Evolutionary conservation across 2,329 filamentous ascomycete species (phyloP).

Genomic region (Neoscytalidium dimidiatum): DNA sequence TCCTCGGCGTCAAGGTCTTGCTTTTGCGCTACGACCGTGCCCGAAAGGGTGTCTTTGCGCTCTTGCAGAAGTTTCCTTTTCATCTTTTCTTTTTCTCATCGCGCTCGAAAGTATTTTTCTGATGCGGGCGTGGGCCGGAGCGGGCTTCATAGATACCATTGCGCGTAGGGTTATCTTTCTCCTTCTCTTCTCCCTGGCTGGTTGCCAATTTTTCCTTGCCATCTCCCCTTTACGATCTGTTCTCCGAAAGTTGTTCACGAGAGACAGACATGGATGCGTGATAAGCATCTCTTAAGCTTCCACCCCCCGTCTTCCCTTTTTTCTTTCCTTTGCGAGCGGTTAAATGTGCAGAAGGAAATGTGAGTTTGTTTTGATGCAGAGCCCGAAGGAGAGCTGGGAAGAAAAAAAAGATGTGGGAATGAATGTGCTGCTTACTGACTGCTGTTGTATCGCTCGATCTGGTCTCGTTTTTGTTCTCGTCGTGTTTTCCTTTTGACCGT

Average conservation of each 20-base stretch:
- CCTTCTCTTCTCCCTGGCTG: neutral
- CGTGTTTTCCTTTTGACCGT: neutral
- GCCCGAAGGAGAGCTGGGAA: neutral
- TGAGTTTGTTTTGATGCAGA: neutral
- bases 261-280: constrained; percentile 5
- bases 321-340: neutral
- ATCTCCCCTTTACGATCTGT: neutral
- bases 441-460: neutral
- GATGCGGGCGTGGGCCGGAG: constrained; percentile 10
- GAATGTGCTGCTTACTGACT: neutral
- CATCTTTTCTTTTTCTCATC: neutral
- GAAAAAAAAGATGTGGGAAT: neutral
- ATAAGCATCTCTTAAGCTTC: neutral
- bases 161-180: constrained; percentile 15
- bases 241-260: neutral
- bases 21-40: neutral
- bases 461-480: neutral
- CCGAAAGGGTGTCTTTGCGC: neutral
- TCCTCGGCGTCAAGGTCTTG: neutral
- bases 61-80: neutral
- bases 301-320: too few species aligned
- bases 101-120: neutral
- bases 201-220: neutral
- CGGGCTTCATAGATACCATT: constrained; percentile 19
- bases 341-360: neutral